A percentile compares a stretch with the other conserved stretches of the same genome.
Evolutionary conservation across 2,329 filamentous ascomycete genomes (phyloP).

Genomic region (Cordyceps cateniannulata): DNA sequence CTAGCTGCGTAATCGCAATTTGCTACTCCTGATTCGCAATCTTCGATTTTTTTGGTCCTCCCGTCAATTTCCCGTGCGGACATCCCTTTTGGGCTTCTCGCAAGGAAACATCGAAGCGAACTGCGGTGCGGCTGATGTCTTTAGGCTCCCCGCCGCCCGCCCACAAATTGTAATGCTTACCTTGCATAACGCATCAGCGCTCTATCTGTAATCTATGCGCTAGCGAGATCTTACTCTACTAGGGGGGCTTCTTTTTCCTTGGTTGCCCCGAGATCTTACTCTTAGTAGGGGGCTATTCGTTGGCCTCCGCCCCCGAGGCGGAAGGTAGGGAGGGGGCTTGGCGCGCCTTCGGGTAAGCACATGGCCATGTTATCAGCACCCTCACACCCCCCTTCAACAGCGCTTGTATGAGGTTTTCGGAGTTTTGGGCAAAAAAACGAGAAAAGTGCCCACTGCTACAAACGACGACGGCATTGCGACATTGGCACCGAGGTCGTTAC

Average conservation of each 20-base stretch:
- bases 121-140: background rate
- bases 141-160: background rate
- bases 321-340: too few relatives aligned
- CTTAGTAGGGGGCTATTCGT: too few relatives aligned
- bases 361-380: background rate
- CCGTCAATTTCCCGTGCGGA: background rate
- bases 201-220: constrained; percentile 1
- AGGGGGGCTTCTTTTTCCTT: background rate
- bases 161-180: background rate
- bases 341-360: background rate
- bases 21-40: background rate
- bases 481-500: background rate
- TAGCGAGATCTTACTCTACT: background rate
- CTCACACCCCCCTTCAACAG: background rate
- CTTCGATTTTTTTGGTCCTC: too few relatives aligned
- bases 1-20: background rate
- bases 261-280: too few relatives aligned
- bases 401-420: background rate
- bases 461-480: too few relatives aligned
- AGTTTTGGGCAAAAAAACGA: background rate
- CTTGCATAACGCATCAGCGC: background rate
- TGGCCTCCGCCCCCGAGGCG: too few relatives aligned
- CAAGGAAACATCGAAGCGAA: background rate
- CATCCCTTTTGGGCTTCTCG: background rate
- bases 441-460: too few relatives aligned